These are phyloP conservation scores for Geotrichum candidum DNA, from an alignment of 1,139 yeast species.

Conservation along the genomic window DNA sequence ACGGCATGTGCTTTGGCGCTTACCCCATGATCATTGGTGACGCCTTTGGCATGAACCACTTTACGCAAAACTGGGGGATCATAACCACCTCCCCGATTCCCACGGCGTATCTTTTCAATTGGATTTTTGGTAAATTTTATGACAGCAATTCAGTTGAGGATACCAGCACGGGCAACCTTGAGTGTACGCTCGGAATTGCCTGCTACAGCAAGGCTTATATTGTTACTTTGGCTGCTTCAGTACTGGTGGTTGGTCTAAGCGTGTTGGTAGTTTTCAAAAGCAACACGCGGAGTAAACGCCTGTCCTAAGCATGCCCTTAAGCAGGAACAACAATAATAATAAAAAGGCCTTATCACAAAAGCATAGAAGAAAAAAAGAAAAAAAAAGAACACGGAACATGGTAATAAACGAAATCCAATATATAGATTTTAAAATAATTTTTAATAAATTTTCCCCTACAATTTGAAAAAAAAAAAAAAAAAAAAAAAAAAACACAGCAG, in stretches of 20 bases:
- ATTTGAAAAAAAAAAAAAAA: too few relatives aligned
- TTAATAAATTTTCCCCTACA: too few relatives aligned
- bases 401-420: too few relatives aligned
- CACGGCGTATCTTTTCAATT: constrained; percentile 36
- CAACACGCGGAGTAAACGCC: too few relatives aligned
- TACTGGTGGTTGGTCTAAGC: constrained; percentile 13
- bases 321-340: too few relatives aligned
- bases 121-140: constrained; percentile 36
- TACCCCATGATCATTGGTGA: constrained; percentile 79
- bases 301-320: too few relatives aligned
- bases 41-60: constrained; percentile 62
- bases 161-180: constrained; percentile 19
- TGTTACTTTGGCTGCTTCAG: constrained; percentile 23
- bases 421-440: too few relatives aligned
- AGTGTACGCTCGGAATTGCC: constrained; percentile 22
- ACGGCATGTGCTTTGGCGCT: constrained; percentile 74
- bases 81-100: constrained; percentile 41
- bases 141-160: constrained; percentile 29
- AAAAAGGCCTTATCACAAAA: too few relatives aligned
- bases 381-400: too few relatives aligned
- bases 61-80: constrained; percentile 78
- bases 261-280: too few relatives aligned
- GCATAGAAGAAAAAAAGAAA: too few relatives aligned
- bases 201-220: constrained; percentile 25
- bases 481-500: too few relatives aligned